Evolutionary conservation across 2,329 filamentous ascomycete species (phyloP), one percentile per base, ranked within the genome.

Genomic region (Penicillium glabrum): DNA sequence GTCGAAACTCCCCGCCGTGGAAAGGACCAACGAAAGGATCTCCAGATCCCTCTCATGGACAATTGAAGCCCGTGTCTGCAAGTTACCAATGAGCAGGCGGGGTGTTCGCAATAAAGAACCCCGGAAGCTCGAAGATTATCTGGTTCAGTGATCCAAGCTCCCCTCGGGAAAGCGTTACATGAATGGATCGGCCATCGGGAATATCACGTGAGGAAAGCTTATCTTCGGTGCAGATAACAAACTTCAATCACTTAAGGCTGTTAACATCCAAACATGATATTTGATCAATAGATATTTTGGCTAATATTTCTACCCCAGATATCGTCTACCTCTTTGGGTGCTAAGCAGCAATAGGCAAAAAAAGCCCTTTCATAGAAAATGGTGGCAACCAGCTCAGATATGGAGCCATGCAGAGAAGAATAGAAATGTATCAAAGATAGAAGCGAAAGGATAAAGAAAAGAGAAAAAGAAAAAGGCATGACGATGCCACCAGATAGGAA

Each of bases 1-100:
- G 66, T 70, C 41, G 70, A 74, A 37, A 72, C 64, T 62, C 59
- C 59, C 53, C 69, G 71, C 53, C 64, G 56, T 41, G 61, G 60
- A 56, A 55, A 53, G 51, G 43, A 61, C 53, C 48, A 63, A 59
- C 47, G 57, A 54, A 57, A 45, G 54, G 59, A 56, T 31, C 57
- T 62, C 59, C 61, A 67, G 51, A 66, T 51, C 46, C 65, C 58
- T 68, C 62, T 65, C 72, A 73, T 74, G 51, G 58, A 66, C 67
- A 64, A 64, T 52, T 51, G 23, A 47, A 39, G 26, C 60, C 59
- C 57, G 53, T 54, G 50, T 55, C 59, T 57, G 58, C 53, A 9
- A 54, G 31, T 53, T 55, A 23, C 43, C 49, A 39, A 45, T 9
- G 56, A 63, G 62, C 61, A 61, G 56, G 47, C 55, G 58, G 60